Percentiles rank a stretch among this genome's conserved stretches.
These are phyloP conservation scores for Leptographium procerum DNA, from an alignment of 2,329 filamentous ascomycete genomes.

Conservation along the genomic window DNA sequence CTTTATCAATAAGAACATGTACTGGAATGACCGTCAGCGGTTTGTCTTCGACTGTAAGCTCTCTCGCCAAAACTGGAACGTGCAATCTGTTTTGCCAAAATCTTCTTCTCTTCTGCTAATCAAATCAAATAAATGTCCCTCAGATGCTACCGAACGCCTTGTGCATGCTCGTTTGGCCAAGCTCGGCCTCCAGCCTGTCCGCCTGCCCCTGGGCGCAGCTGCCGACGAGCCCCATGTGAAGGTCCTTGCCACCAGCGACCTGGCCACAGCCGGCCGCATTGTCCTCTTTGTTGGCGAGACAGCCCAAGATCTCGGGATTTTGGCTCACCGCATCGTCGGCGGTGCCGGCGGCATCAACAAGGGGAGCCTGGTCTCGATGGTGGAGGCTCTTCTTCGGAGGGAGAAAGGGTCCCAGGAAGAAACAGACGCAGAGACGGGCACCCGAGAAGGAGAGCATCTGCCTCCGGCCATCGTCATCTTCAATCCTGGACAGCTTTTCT, in stretches of 20 bases:
- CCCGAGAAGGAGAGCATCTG: constrained; percentile 13
- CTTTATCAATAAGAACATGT: constrained; percentile 60
- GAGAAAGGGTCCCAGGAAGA: background rate
- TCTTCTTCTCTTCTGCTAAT: background rate
- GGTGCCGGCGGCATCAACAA: constrained; percentile 53
- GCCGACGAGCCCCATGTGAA: constrained; percentile 47
- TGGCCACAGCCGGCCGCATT: constrained; percentile 48
- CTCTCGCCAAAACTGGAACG: constrained; percentile 4
- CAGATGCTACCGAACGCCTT: constrained; percentile 52
- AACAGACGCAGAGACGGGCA: too few relatives aligned
- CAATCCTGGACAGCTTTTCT: constrained; percentile 67
- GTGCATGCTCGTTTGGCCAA: constrained; percentile 49
- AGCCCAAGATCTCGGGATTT: constrained; percentile 59
- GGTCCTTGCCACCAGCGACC: constrained; percentile 49
- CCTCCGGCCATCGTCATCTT: constrained; percentile 57
- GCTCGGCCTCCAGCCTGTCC: constrained; percentile 47
- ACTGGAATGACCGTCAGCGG: constrained; percentile 64
- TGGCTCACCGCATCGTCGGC: constrained; percentile 57
- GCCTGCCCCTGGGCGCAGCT: constrained; percentile 46
- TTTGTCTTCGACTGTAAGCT: constrained; percentile 60
- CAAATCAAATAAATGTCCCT: background rate
- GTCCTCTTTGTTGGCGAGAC: constrained; percentile 66
- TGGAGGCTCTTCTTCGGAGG: constrained; percentile 33
- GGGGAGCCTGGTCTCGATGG: constrained; percentile 59
- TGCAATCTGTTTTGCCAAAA: too few relatives aligned